phyloP scores from a whole-genome alignment of 352 stramenopile species.

The Phytophthora tentaculata region DNA sequence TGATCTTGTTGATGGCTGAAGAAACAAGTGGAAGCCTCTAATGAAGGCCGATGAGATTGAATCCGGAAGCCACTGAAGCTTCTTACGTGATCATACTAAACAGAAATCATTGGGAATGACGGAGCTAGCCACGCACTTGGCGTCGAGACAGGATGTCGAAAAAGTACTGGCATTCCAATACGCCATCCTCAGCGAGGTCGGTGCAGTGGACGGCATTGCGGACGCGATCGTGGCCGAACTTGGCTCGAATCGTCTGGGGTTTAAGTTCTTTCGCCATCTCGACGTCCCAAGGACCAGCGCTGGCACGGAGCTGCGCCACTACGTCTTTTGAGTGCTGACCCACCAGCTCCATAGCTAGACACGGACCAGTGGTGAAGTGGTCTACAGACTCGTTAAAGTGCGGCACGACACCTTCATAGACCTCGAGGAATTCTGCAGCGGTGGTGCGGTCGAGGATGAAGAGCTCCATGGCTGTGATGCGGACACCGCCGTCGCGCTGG shows the following conservation, averaged over 20 bases:
- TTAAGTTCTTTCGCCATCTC: slow-evolving; percentile 94
- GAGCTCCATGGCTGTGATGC: slow-evolving; percentile 88
- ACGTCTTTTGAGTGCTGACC: slow-evolving; percentile 60
- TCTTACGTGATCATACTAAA: too few species aligned
- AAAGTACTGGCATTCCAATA: slow-evolving; percentile 93
- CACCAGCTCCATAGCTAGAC: slow-evolving; percentile 91
- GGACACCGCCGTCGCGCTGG: slow-evolving; percentile 60
- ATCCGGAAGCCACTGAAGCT: slow-evolving; percentile 1
- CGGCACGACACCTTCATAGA: slow-evolving; percentile 92
- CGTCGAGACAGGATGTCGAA: slow-evolving; percentile 92
- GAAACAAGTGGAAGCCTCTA: background rate
- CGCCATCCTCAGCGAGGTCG: slow-evolving; percentile 90
- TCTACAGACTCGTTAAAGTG: slow-evolving; percentile 91
- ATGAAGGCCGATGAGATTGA: slow-evolving; percentile 1
- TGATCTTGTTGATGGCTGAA: slow-evolving; percentile 20
- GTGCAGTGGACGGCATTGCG: slow-evolving; percentile 94
- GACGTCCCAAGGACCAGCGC: slow-evolving; percentile 91
- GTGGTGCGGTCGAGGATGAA: slow-evolving; percentile 90
- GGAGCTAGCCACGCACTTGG: slow-evolving; percentile 37
- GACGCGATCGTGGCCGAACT: slow-evolving; percentile 89
- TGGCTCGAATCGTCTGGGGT: slow-evolving; percentile 88
- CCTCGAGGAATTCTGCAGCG: slow-evolving; percentile 92
- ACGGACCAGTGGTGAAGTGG: slow-evolving; percentile 89
- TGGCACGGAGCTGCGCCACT: slow-evolving; percentile 79
- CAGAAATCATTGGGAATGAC: background rate